Base-by-base conservation (phyloP, 1,284 basidiomycete genomes). In the Pyrrhoderma noxium region DNA sequence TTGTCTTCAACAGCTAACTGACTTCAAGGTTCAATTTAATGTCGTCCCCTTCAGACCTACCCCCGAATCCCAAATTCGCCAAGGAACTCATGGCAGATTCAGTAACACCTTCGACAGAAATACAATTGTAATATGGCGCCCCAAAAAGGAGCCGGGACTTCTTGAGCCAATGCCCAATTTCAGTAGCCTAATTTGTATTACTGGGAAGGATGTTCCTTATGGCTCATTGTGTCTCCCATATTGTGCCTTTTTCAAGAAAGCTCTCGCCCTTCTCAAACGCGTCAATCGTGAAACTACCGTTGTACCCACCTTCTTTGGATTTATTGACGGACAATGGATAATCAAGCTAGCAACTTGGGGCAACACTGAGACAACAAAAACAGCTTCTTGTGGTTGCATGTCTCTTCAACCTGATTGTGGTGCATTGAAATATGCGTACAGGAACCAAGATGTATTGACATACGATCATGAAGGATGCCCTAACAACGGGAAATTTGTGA, bases 261-360 rank as follows among this genome's bases (percentile, higher is more conserved):
- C 60, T 44, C 57, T 67, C 5, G 58, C 66, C 22, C 41, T 60
- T n/a, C 60, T 67, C 16, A 52, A 61, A n/a, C 53, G 54, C 36
- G 48, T 67, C 57, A 67, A 67, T 52, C 59, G 58, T 2, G 53
- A 58, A 36, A 67, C 65, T 3, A 67, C 66, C 14, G 54, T 67
- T 45, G 59, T 67, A 11, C 62, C 65, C 11, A 48, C 57, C 16
- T 63, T 63, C 49, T 54, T 60, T 21, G 62, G 62, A 35, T 57
- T 62, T 27, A 49, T 61, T 23, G 58, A 58, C 47, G 62, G 60
- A 21, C 58, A 58, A 34, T 62, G 64, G 57, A 54, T 60, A 19
- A 53, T 65, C 34, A 53, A 60, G n/a, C 55, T 67, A 14, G 58
- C 56, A 25, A 60, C 59, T 1, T 67, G 64, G 65, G 60, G 57